A percentile compares a stretch with the other conserved stretches of the same genome.
These are phyloP conservation scores for Mycena albidolilacea DNA, from an alignment of 768 basidiomycete genomes.

Conservation along the genomic window DNA sequence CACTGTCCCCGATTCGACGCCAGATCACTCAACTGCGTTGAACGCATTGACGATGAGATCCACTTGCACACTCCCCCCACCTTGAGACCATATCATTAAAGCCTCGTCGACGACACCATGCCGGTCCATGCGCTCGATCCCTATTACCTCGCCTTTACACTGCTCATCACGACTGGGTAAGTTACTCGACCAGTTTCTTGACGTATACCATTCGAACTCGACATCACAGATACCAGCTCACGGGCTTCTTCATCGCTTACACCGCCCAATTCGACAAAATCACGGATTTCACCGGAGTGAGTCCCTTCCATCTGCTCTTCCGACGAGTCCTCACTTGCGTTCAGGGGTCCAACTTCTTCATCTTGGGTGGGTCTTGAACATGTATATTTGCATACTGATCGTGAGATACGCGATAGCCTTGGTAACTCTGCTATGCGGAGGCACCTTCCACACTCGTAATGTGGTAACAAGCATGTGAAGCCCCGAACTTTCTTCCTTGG, in stretches of 20 bases:
- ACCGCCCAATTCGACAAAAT: slow-evolving; percentile 82
- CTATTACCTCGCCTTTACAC: slow-evolving; percentile 65
- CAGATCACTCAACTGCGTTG: slow-evolving; percentile 11
- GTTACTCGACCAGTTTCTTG: not conserved
- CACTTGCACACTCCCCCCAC: not conserved
- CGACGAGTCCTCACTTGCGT: not conserved
- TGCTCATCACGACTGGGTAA: slow-evolving; percentile 62
- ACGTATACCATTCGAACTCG: not conserved
- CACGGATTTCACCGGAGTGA: slow-evolving; percentile 74
- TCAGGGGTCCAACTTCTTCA: slow-evolving; percentile 76
- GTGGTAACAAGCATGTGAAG: slow-evolving; percentile 60
- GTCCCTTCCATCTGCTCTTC: slow-evolving; percentile 33
- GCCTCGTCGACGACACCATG: slow-evolving; percentile 43
- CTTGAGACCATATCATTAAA: not conserved
- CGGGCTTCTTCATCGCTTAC: slow-evolving; percentile 78
- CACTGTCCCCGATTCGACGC: slow-evolving; percentile 15
- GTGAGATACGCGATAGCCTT: slow-evolving; percentile 58
- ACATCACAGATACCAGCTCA: slow-evolving; percentile 61
- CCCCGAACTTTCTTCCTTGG: slow-evolving; percentile 52
- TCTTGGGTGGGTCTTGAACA: slow-evolving; percentile 58
- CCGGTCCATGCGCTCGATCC: slow-evolving; percentile 63
- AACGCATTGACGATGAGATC: slow-evolving; percentile 9
- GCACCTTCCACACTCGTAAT: slow-evolving; percentile 72
- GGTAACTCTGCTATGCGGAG: slow-evolving; percentile 73
- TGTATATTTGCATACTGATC: not conserved